A percentile compares a stretch with the other conserved stretches of the same genome.
Evolutionary conservation across 2,329 filamentous ascomycete genomes (phyloP).

Genomic region (Myriosclerotinia scirpicola): DNA sequence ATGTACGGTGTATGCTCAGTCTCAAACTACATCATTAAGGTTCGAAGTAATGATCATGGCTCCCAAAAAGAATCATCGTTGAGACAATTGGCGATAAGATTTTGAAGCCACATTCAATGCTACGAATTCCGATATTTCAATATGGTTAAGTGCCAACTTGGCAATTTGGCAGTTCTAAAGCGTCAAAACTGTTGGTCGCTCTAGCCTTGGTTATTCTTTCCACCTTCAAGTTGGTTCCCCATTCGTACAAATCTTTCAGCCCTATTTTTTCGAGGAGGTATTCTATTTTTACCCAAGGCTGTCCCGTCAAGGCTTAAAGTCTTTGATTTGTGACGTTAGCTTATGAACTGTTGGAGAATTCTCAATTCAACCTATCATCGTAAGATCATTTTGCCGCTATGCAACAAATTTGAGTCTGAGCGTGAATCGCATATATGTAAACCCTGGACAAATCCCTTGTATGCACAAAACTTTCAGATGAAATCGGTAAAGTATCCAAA

Average conservation of each 20-base stretch:
- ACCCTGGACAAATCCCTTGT: neutral
- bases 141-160: neutral
- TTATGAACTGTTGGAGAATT: neutral
- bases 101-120: neutral
- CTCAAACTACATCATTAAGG: neutral
- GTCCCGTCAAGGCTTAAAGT: neutral
- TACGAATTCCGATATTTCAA: neutral
- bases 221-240: neutral
- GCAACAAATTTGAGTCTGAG: slow-evolving; percentile 2
- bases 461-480: slow-evolving; percentile 5
- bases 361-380: neutral
- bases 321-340: slow-evolving; percentile 4
- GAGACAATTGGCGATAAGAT: neutral
- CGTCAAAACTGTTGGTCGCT: neutral
- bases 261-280: neutral
- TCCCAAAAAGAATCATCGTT: neutral
- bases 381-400: neutral
- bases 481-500: neutral
- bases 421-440: neutral
- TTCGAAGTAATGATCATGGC: neutral
- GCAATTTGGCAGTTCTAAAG: neutral
- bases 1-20: neutral
- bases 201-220: neutral
- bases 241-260: slow-evolving; percentile 12
- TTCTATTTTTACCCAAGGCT: slow-evolving; percentile 4